These are phyloP conservation scores for Antrodiella citrinella DNA, from an alignment of 768 basidiomycete species.

Conservation along the genomic window DNA sequence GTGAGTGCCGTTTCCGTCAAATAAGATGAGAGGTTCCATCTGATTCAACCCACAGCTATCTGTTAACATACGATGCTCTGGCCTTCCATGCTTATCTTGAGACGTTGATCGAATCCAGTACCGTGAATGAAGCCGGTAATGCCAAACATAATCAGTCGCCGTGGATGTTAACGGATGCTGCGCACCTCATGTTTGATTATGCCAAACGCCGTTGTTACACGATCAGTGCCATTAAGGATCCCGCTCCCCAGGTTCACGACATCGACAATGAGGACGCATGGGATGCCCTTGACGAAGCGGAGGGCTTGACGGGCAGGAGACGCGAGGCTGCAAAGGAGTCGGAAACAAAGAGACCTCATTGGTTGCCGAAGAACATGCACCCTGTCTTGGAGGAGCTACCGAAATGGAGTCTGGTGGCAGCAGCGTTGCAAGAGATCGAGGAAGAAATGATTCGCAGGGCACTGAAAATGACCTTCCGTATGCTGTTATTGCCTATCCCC, in stretches of 20 bases:
- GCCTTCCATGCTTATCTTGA: constrained; percentile 91
- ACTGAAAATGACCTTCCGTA: constrained; percentile 21
- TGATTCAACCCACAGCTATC: constrained; percentile 43
- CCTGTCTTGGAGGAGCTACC: constrained; percentile 90
- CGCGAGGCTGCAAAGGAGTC: constrained; percentile 6
- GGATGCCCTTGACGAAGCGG: constrained; percentile 60
- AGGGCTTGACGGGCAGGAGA: constrained; percentile 26
- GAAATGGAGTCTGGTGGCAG: constrained; percentile 83
- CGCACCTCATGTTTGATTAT: constrained; percentile 74
- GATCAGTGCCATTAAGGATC: constrained; percentile 24
- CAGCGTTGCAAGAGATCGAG: constrained; percentile 88
- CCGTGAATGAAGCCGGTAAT: constrained; percentile 39
- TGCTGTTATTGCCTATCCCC: background rate
- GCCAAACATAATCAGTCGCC: constrained; percentile 65
- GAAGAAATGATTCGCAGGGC: constrained; percentile 68
- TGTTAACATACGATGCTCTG: constrained; percentile 85
- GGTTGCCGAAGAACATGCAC: constrained; percentile 74
- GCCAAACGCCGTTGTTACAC: constrained; percentile 80
- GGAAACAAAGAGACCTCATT: constrained; percentile 31
- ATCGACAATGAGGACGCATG: constrained; percentile 60
- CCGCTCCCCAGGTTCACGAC: constrained; percentile 25
- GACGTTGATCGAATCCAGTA: constrained; percentile 64
- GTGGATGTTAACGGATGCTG: constrained; percentile 91
- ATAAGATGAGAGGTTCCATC: background rate
- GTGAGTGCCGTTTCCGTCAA: constrained; percentile 36